Percentiles rank a stretch among this genome's conserved stretches.
phyloP scores from a whole-genome alignment of 768 basidiomycete species.

The Lentinula lateritia region DNA sequence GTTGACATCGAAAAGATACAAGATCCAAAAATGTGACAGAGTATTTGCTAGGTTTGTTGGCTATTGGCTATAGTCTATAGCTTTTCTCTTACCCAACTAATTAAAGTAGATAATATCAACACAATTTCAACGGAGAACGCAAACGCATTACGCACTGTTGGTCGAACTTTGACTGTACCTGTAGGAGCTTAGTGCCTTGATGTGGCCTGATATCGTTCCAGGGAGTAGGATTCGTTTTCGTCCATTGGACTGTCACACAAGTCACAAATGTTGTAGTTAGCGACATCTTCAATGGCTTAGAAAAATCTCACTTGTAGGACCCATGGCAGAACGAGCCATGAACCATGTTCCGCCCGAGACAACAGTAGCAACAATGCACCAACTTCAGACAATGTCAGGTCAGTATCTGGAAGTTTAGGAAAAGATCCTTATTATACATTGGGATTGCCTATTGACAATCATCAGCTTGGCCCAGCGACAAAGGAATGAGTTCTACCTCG shows the following conservation, averaged over 20 bases:
- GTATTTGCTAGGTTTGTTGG: no score
- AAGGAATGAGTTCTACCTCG: background rate
- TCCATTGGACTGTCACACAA: slow-evolving; percentile 46
- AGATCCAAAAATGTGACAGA: background rate
- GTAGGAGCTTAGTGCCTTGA: slow-evolving; percentile 67
- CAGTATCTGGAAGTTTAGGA: background rate
- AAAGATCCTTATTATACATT: slow-evolving; percentile 26
- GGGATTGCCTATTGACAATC: slow-evolving; percentile 37
- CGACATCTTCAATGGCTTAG: background rate
- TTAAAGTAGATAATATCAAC: slow-evolving; percentile 8
- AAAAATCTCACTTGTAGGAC: slow-evolving; percentile 21
- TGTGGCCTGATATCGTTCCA: slow-evolving; percentile 78
- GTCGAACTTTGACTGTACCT: slow-evolving; percentile 69
- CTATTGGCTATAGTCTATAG: slow-evolving; percentile 31
- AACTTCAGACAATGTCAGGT: slow-evolving; percentile 22
- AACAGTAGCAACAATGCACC: slow-evolving; percentile 43
- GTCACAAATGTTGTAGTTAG: background rate
- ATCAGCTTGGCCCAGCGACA: background rate
- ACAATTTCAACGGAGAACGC: background rate
- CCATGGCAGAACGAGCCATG: slow-evolving; percentile 31
- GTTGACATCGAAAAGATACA: background rate
- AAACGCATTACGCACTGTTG: slow-evolving; percentile 49
- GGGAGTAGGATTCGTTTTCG: slow-evolving; percentile 77
- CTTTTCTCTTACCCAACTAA: slow-evolving; percentile 74
- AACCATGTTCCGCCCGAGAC: slow-evolving; percentile 41